Conservation (phyloP, 1,284 basidiomycete species). For the Malassezia globosa region DNA sequence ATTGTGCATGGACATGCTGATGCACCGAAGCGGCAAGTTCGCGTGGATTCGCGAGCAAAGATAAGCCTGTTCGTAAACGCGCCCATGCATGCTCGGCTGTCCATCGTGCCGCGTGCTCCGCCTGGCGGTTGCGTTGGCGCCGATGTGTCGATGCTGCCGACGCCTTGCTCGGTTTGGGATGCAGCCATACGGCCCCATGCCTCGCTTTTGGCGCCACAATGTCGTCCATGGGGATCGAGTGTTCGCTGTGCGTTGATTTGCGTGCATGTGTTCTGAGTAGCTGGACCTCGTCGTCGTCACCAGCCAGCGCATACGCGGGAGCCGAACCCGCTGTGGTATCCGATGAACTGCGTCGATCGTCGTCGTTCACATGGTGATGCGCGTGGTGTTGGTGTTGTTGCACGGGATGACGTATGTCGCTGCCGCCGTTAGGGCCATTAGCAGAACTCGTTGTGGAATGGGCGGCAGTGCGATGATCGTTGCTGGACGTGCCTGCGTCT, state of each 20-base stretch:
- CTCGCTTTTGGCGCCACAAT: conserved; percentile 16
- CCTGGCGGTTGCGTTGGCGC: neutral
- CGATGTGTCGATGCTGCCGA: no score
- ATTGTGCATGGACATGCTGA: conserved; percentile 8
- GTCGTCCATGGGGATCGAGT: conserved; percentile 7
- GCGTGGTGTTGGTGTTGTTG: no score
- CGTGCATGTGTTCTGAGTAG: neutral
- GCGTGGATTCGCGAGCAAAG: conserved; percentile 19
- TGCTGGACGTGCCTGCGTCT: neutral
- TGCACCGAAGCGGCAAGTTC: conserved; percentile 5
- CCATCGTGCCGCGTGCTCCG: no score
- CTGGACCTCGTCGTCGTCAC: neutral
- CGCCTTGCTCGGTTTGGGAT: no score
- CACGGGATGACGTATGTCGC: no score
- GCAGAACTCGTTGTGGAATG: neutral
- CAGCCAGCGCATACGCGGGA: neutral
- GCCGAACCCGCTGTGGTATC: neutral
- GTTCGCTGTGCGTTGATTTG: neutral
- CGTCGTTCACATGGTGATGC: no score
- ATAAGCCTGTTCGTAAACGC: neutral
- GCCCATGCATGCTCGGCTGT: neutral
- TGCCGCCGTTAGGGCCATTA: no score
- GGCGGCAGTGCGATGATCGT: no score
- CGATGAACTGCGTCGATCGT: neutral
- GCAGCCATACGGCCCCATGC: conserved; percentile 15